Evolutionary conservation across 805 yeast genomes (phyloP).

Genomic region (Yarrowia phangngaensis): DNA sequence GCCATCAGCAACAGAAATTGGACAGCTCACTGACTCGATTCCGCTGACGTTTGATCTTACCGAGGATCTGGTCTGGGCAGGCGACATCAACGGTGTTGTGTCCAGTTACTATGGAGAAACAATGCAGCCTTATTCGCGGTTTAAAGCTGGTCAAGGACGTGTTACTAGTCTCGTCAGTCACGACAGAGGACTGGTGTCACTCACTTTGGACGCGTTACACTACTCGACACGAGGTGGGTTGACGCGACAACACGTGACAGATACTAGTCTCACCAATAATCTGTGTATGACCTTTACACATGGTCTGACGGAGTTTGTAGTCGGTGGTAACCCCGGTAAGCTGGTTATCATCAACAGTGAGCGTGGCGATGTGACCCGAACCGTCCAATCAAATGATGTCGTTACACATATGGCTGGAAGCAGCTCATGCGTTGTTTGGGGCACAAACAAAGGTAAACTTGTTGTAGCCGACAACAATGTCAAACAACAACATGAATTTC

Average conservation of each 20-base stretch:
- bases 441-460: slow-evolving; percentile 25
- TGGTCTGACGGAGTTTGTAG: slow-evolving; percentile 39
- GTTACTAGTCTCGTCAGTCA: slow-evolving; percentile 54
- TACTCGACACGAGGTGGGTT: slow-evolving; percentile 59
- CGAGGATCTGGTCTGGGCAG: slow-evolving; percentile 82
- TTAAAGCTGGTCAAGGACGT: slow-evolving; percentile 49
- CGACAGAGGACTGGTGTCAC: slow-evolving; percentile 55
- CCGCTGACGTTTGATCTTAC: slow-evolving; percentile 57
- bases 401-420: slow-evolving; percentile 23
- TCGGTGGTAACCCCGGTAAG: slow-evolving; percentile 36
- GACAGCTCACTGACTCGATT: slow-evolving; percentile 29
- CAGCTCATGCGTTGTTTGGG: slow-evolving; percentile 26
- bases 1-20: slow-evolving; percentile 29
- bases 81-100: slow-evolving; percentile 50
- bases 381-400: slow-evolving; percentile 32
- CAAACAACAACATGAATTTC: slow-evolving; percentile 35
- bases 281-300: slow-evolving; percentile 36
- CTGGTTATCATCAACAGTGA: slow-evolving; percentile 40
- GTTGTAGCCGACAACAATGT: slow-evolving; percentile 38
- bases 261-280: slow-evolving; percentile 34
- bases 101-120: slow-evolving; percentile 47
- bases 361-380: slow-evolving; percentile 38
- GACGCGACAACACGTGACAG: slow-evolving; percentile 39
- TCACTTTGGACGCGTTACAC: slow-evolving; percentile 51
- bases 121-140: slow-evolving; percentile 55